These are phyloP conservation scores for Aschersonia sp. DNA, from an alignment of 2,329 filamentous ascomycete genomes.

Conservation along the genomic window DNA sequence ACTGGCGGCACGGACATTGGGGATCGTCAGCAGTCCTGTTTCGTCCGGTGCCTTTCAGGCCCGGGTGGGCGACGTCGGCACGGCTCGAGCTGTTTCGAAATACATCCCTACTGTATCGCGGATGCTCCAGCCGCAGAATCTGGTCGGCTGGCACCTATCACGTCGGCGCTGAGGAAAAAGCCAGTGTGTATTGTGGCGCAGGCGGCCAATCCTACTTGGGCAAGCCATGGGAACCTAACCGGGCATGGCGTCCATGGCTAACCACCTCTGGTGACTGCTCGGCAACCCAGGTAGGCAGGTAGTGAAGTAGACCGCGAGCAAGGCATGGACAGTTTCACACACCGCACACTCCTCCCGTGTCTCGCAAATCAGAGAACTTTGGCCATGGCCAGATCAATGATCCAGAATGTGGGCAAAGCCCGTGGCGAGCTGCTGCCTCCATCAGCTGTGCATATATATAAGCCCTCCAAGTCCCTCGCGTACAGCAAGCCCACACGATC, in stretches of 20 bases:
- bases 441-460: too few species aligned
- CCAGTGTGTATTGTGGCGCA: too few species aligned
- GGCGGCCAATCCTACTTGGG: neutral
- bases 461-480: too few species aligned
- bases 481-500: too few species aligned
- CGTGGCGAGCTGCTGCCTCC: too few species aligned
- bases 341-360: too few species aligned
- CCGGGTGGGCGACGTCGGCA: neutral
- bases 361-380: neutral
- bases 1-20: too few species aligned
- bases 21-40: too few species aligned
- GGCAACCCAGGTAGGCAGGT: neutral
- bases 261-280: constrained; percentile 6
- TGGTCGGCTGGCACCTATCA: too few species aligned
- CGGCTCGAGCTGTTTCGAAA: neutral
- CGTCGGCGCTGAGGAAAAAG: too few species aligned
- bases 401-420: neutral
- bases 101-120: too few species aligned
- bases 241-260: neutral
- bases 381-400: neutral
- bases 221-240: neutral
- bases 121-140: too few species aligned
- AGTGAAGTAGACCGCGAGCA: neutral
- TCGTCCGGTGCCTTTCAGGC: neutral
- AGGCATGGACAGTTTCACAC: neutral